Evolutionary conservation across 305 asterid species (phyloP).

Genomic region (Fraxinus velutina): DNA sequence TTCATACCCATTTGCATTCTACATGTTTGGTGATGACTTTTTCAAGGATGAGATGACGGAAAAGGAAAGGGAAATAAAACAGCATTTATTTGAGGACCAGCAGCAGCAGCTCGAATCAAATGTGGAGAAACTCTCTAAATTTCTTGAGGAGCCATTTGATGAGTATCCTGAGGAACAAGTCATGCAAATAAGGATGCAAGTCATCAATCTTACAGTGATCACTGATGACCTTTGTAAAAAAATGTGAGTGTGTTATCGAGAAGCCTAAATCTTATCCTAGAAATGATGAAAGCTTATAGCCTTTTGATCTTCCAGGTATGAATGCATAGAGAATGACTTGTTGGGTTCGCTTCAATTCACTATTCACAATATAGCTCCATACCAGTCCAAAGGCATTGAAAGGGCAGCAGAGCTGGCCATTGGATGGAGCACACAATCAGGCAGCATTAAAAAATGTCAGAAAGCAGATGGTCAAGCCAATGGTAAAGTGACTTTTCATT

Average conservation of each 20-base stretch:
- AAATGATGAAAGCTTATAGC: slow-evolving; percentile 22
- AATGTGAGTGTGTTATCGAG: slow-evolving; percentile 49
- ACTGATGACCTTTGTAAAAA: slow-evolving; percentile 75
- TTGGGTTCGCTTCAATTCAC: slow-evolving; percentile 72
- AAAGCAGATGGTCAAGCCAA: slow-evolving; percentile 39
- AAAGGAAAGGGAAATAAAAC: slow-evolving; percentile 56
- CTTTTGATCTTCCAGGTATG: slow-evolving; percentile 66
- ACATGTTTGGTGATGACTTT: slow-evolving; percentile 86
- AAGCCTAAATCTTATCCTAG: slow-evolving; percentile 5
- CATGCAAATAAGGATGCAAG: slow-evolving; percentile 62
- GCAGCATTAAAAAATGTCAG: slow-evolving; percentile 28
- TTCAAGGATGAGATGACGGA: slow-evolving; percentile 73
- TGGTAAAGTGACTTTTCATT: slow-evolving; percentile 44
- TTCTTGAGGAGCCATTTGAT: slow-evolving; percentile 79
- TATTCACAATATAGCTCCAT: slow-evolving; percentile 72
- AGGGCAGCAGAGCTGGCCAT: slow-evolving; percentile 66
- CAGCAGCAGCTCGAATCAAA: slow-evolving; percentile 95
- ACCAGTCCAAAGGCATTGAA: slow-evolving; percentile 81
- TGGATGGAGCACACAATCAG: slow-evolving; percentile 42
- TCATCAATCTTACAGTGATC: slow-evolving; percentile 59
- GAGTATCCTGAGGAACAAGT: slow-evolving; percentile 44
- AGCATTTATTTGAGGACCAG: slow-evolving; percentile 87
- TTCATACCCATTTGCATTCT: slow-evolving; percentile 92
- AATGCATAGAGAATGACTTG: slow-evolving; percentile 83
- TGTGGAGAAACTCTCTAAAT: slow-evolving; percentile 78